Conservation (phyloP, 2,329 filamentous ascomycete species). For the Ustulina deusta region DNA sequence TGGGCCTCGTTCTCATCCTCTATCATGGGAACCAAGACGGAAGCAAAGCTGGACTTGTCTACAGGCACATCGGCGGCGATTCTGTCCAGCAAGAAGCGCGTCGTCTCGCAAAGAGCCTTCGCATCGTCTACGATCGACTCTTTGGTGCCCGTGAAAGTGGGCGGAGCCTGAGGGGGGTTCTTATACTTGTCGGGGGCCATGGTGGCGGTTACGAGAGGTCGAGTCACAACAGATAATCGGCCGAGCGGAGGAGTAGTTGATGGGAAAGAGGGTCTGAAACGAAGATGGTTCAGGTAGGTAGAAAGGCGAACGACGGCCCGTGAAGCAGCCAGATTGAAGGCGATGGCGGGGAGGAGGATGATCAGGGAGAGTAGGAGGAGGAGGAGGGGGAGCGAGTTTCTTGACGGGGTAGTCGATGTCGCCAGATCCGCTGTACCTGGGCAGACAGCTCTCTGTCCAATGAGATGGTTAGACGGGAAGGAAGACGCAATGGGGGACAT, state of each 20-base stretch:
- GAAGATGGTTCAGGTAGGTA: slow-evolving; percentile 68
- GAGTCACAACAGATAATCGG: slow-evolving; percentile 35
- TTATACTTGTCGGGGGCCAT: slow-evolving; percentile 77
- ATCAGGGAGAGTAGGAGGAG: slow-evolving; percentile 61
- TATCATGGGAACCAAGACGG: slow-evolving; percentile 74
- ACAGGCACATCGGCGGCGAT: slow-evolving; percentile 71
- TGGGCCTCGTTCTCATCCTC: slow-evolving; percentile 75
- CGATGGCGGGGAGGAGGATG: slow-evolving; percentile 66
- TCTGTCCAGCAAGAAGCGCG: slow-evolving; percentile 73
- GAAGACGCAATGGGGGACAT: slow-evolving; percentile 9
- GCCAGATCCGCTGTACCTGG: slow-evolving; percentile 54
- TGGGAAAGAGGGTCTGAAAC: slow-evolving; percentile 53
- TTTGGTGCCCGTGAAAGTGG: slow-evolving; percentile 80
- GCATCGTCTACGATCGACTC: slow-evolving; percentile 75
- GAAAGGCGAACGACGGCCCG: slow-evolving; percentile 69
- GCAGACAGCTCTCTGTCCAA: slow-evolving; percentile 39
- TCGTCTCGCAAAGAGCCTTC: slow-evolving; percentile 72
- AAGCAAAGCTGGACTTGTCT: slow-evolving; percentile 65
- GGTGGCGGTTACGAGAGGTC: slow-evolving; percentile 61
- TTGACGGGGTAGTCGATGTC: slow-evolving; percentile 37
- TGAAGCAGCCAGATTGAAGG: slow-evolving; percentile 75
- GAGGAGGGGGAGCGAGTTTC: slow-evolving; percentile 53
- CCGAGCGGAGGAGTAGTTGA: slow-evolving; percentile 47
- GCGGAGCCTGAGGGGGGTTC: slow-evolving; percentile 81
- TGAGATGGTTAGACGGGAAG: slow-evolving; percentile 35